Conservation (phyloP, 1,284 basidiomycete species). For the Malassezia japonica region DNA sequence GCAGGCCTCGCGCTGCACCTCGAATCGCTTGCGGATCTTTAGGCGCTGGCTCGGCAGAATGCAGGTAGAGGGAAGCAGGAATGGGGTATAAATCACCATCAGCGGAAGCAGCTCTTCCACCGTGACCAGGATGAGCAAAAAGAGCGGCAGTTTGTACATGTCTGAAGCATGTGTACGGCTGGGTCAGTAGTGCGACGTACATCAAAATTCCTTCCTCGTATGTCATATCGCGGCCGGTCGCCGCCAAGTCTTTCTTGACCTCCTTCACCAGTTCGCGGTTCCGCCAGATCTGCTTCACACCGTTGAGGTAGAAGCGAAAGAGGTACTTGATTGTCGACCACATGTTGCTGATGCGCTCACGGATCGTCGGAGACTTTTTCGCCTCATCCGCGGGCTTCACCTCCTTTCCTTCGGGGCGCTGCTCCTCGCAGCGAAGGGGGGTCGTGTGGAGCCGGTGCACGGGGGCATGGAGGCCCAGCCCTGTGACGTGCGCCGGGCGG, state of each 20-base stretch:
- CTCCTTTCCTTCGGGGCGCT: no score
- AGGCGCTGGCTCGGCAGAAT: slow-evolving; percentile 68
- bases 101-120: slow-evolving; percentile 73
- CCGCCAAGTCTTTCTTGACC: slow-evolving; percentile 20
- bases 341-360: slow-evolving; percentile 3
- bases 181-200: not conserved
- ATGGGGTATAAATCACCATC: slow-evolving; percentile 73
- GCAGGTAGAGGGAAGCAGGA: slow-evolving; percentile 74
- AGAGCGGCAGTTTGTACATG: slow-evolving; percentile 62
- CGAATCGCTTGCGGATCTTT: slow-evolving; percentile 37
- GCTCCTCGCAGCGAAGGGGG: no score
- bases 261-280: slow-evolving; percentile 26
- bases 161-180: slow-evolving; percentile 31
- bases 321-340: slow-evolving; percentile 42
- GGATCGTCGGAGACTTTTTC: not conserved
- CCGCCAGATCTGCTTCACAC: slow-evolving; percentile 46
- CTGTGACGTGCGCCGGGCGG: no score
- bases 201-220: slow-evolving; percentile 33
- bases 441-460: no score
- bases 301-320: slow-evolving; percentile 44
- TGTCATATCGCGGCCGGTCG: slow-evolving; percentile 18
- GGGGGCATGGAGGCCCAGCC: no score
- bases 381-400: slow-evolving; percentile 1
- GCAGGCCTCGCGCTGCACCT: slow-evolving; percentile 28
- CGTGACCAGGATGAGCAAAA: slow-evolving; percentile 64